phyloP scores from a whole-genome alignment of 1,284 basidiomycete genomes.

The Cryptococcus floricola region DNA sequence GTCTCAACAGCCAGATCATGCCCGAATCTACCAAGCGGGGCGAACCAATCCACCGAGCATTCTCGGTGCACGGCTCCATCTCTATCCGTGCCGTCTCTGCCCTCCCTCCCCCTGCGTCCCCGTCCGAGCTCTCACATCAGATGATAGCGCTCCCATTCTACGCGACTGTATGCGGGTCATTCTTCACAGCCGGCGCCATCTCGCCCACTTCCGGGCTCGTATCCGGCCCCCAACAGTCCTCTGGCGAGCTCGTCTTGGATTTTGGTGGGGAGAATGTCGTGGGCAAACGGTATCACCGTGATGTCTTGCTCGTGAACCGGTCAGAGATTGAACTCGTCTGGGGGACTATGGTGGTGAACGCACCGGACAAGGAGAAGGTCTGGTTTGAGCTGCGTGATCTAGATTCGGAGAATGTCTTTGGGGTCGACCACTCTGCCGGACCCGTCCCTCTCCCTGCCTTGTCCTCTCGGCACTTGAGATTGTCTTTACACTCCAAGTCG shows the following conservation, averaged over 20 bases:
- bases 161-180: constrained; percentile 43
- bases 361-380: constrained; percentile 36
- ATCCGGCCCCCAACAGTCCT: constrained; percentile 30
- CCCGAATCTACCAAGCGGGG: constrained; percentile 15
- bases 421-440: constrained; percentile 36
- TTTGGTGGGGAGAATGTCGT: constrained; percentile 44
- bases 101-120: background rate
- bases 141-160: constrained; percentile 41
- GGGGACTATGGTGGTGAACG: constrained; percentile 38
- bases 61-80: constrained; percentile 44
- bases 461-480: constrained; percentile 41
- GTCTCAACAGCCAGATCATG: constrained; percentile 1
- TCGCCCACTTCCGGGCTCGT: constrained; percentile 35
- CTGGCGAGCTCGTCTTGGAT: constrained; percentile 36
- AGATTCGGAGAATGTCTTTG: constrained; percentile 48
- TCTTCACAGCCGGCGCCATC: constrained; percentile 42
- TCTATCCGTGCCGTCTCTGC: constrained; percentile 30
- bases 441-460: constrained; percentile 42
- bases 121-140: constrained; percentile 18
- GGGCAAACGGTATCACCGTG: constrained; percentile 37
- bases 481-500: constrained; percentile 31
- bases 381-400: constrained; percentile 47
- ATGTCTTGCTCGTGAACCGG: constrained; percentile 45
- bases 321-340: constrained; percentile 46
- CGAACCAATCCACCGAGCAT: constrained; percentile 40